Conservation (phyloP, 2,329 filamentous ascomycete genomes). For the Zalaria obscura region DNA sequence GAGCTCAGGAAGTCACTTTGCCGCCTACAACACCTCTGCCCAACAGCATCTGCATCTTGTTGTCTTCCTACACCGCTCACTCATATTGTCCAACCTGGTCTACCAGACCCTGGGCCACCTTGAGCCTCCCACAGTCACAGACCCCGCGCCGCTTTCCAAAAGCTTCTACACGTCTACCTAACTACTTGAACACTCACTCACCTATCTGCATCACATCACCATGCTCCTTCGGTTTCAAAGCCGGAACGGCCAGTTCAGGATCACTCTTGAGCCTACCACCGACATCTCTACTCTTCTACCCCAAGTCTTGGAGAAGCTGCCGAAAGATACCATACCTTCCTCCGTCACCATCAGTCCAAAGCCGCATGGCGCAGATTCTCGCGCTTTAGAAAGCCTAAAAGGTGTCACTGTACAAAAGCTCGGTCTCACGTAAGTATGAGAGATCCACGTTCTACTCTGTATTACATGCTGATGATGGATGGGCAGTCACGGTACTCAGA, state of each 20-base stretch:
- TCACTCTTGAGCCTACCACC: slow-evolving; percentile 60
- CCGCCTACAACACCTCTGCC: neutral
- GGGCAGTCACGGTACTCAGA: slow-evolving; percentile 70
- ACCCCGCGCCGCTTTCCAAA: neutral
- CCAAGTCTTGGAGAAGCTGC: slow-evolving; percentile 46
- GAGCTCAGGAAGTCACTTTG: too few relatives aligned
- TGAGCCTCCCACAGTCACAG: too few relatives aligned
- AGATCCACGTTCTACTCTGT: neutral
- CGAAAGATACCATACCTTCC: slow-evolving; percentile 37
- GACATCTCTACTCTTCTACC: slow-evolving; percentile 49
- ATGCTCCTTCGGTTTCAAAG: slow-evolving; percentile 84
- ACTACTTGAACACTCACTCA: neutral
- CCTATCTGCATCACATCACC: slow-evolving; percentile 13
- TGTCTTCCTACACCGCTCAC: neutral
- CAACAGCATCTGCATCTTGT: neutral
- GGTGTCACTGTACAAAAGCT: slow-evolving; percentile 43
- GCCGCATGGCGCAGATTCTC: slow-evolving; percentile 44
- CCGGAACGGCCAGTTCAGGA: slow-evolving; percentile 81
- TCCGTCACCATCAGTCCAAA: slow-evolving; percentile 46
- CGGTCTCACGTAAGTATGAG: slow-evolving; percentile 35
- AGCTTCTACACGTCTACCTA: slow-evolving; percentile 1
- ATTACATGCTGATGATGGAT: slow-evolving; percentile 11
- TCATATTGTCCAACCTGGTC: neutral
- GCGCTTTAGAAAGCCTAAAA: slow-evolving; percentile 35
- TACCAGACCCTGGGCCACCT: neutral